These are phyloP conservation scores for Chlamydomonas urium DNA, from an alignment of 139 green algal species.

Conservation along the genomic window DNA sequence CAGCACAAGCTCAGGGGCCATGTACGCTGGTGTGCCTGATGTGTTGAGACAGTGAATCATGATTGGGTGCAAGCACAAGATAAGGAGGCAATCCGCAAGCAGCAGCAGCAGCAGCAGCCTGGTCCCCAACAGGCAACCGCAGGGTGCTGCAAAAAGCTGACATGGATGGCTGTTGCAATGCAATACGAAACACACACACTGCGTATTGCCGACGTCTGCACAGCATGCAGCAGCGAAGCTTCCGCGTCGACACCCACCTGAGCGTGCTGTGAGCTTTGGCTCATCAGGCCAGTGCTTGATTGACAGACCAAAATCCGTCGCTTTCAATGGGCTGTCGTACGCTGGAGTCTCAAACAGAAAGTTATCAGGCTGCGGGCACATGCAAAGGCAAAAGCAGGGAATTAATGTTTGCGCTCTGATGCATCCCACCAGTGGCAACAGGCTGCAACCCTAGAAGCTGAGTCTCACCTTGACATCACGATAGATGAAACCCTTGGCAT, in stretches of 20 bases:
- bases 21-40: constrained; percentile 87
- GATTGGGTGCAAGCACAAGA: background rate
- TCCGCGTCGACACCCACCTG: constrained; percentile 24
- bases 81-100: background rate
- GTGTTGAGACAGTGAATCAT: too few species aligned
- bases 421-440: too few species aligned
- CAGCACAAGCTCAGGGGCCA: constrained; percentile 85
- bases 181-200: too few species aligned
- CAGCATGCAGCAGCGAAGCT: too few species aligned
- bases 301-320: constrained; percentile 85
- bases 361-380: constrained; percentile 82
- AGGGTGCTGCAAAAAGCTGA: too few species aligned
- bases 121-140: too few species aligned
- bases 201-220: too few species aligned
- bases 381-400: too few species aligned
- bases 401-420: too few species aligned
- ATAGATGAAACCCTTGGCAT: constrained; percentile 75
- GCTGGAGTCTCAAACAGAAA: constrained; percentile 80
- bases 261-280: constrained; percentile 66
- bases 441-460: too few species aligned
- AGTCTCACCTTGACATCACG: constrained; percentile 39
- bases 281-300: constrained; percentile 76
- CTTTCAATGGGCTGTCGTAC: constrained; percentile 67
- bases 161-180: too few species aligned
- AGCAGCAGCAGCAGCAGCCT: too few species aligned